Conservation (phyloP, 208 protist genomes). For the Phytomonas sp. region DNA sequence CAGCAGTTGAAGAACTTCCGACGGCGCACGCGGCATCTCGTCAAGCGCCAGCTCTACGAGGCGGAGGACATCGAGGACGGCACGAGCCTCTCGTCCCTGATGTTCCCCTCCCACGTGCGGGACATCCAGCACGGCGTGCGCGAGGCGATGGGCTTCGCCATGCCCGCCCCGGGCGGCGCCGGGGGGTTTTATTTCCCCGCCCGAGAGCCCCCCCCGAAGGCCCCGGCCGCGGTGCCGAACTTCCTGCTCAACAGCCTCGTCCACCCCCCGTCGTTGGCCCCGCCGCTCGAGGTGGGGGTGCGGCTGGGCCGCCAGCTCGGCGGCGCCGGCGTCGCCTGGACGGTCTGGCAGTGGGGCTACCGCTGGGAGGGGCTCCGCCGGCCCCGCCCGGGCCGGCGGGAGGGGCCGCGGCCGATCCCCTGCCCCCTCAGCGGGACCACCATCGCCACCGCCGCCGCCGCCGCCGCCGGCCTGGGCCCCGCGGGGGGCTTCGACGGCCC, state of each 20-base stretch:
- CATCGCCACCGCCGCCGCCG: background rate
- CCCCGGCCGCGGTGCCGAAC: slow-evolving; percentile 7
- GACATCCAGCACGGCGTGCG: slow-evolving; percentile 40
- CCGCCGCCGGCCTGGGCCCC: no score
- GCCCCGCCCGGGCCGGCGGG: no score
- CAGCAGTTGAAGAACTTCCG: slow-evolving; percentile 59
- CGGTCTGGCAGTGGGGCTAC: slow-evolving; percentile 83
- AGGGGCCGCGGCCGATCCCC: no score
- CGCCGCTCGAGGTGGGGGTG: slow-evolving; percentile 1
- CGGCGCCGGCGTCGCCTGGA: slow-evolving; percentile 55
- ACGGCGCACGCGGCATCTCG: slow-evolving; percentile 33
- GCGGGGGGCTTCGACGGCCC: background rate
- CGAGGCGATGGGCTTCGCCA: slow-evolving; percentile 32
- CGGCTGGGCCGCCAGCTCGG: slow-evolving; percentile 41
- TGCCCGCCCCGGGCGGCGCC: slow-evolving; percentile 10
- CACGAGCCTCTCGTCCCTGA: slow-evolving; percentile 19
- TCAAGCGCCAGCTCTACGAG: slow-evolving; percentile 82
- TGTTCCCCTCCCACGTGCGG: slow-evolving; percentile 29
- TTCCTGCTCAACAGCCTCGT: background rate
- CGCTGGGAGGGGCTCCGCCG: slow-evolving; percentile 40
- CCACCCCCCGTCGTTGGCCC: background rate
- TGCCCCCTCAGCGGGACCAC: background rate
- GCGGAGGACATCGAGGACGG: slow-evolving; percentile 71
- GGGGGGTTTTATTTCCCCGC: no score
- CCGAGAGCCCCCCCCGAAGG: background rate